Evolutionary conservation across 148 eudicot genomes (phyloP).

Genomic region (Amaranthus palmeri): DNA sequence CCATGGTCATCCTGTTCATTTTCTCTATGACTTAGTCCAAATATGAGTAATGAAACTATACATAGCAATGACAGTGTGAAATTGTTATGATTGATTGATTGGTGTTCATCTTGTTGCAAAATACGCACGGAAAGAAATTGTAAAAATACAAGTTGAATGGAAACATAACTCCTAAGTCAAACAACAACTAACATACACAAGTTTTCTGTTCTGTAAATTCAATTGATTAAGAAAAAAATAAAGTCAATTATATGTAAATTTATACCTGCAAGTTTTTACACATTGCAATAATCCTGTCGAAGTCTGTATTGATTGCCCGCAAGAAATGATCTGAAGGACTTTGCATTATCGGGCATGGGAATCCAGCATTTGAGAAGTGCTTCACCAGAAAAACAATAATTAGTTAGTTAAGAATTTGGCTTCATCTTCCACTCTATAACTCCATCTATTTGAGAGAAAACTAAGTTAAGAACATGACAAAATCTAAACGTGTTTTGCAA

Average conservation of each 20-base stretch:
- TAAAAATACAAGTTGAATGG: neutral
- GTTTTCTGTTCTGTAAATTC: too few relatives aligned
- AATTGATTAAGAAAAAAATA: neutral
- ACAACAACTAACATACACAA: neutral
- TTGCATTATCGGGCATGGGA: conserved; percentile 99
- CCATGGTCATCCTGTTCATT: conserved; percentile 85
- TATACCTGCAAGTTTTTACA: conserved; percentile 96
- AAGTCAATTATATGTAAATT: neutral
- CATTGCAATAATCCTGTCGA: conserved; percentile 94
- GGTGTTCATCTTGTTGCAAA: too few relatives aligned
- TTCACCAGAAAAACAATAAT: conserved; percentile 36
- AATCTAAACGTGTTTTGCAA: too few relatives aligned
- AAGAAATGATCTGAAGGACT: conserved; percentile 98
- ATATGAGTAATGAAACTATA: neutral
- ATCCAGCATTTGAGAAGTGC: conserved; percentile 99
- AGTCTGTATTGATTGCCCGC: conserved; percentile 95
- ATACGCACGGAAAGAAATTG: neutral
- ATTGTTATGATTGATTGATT: too few relatives aligned
- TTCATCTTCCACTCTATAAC: too few relatives aligned
- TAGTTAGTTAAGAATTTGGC: neutral
- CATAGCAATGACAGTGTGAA: neutral
- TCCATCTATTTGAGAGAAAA: too few relatives aligned
- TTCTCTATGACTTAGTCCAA: conserved; percentile 3
- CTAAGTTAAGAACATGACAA: too few relatives aligned
- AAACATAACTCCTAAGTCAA: neutral